phyloP scores from a whole-genome alignment of 2,329 filamentous ascomycete species.

The Ceratocystis diversiconidia region DNA sequence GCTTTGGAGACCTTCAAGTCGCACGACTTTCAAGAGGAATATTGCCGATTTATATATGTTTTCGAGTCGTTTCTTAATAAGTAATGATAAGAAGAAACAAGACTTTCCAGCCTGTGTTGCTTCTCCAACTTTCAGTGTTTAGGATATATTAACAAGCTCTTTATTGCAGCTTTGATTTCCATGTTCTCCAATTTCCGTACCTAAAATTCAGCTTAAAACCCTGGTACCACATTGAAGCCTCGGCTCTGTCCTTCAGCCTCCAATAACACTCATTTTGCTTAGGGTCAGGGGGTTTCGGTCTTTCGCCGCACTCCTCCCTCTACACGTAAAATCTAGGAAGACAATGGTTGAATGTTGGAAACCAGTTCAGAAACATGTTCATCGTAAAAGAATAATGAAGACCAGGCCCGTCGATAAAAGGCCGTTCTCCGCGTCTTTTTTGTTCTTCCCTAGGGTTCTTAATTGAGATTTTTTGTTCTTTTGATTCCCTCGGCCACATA shows the following conservation, averaged over 20 bases:
- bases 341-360: conserved; percentile 13
- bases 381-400: conserved; percentile 19
- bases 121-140: conserved; percentile 1
- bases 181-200: not conserved
- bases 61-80: not conserved
- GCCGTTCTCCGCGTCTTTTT: conserved; percentile 19
- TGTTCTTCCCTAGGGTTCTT: conserved; percentile 19
- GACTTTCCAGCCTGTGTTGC: not conserved
- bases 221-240: not conserved
- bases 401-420: conserved; percentile 16
- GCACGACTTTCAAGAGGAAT: not conserved
- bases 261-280: not conserved
- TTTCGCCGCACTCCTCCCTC: not conserved
- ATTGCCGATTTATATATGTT: not conserved
- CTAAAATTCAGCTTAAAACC: not conserved
- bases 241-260: not conserved
- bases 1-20: not conserved
- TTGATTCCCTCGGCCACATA: conserved; percentile 19
- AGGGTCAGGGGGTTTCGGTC: not conserved
- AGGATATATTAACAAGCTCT: not conserved
- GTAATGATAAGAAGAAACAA: not conserved
- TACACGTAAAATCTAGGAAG: not conserved
- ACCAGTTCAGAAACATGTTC: conserved; percentile 19
- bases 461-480: conserved; percentile 19
- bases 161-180: too few species aligned